Evolutionary conservation across 768 basidiomycete species (phyloP).

Genomic region (Mycena capillaripes): DNA sequence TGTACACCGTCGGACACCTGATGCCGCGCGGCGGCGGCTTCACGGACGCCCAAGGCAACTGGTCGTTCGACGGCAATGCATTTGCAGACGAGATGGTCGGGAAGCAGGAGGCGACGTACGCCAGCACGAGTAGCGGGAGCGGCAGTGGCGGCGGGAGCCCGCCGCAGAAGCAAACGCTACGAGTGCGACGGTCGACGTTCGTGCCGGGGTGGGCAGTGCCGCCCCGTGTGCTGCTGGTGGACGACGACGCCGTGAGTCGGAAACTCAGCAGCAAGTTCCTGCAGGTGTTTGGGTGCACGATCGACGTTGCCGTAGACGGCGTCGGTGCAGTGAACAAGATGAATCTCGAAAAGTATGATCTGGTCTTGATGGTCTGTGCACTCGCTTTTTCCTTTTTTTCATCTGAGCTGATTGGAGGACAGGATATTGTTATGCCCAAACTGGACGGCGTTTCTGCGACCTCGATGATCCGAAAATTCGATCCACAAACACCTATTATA

Average conservation of each 20-base stretch:
- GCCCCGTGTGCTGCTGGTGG: constrained; percentile 92
- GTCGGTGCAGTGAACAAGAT: constrained; percentile 95
- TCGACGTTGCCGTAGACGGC: constrained; percentile 95
- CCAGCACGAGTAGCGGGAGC: constrained; percentile 38
- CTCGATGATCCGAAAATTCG: constrained; percentile 93
- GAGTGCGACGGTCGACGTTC: constrained; percentile 83
- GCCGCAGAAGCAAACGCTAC: constrained; percentile 63
- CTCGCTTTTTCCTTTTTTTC: constrained; percentile 27
- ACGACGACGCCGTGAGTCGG: constrained; percentile 94
- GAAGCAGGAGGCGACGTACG: constrained; percentile 37
- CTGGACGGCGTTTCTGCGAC: constrained; percentile 92
- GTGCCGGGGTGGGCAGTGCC: constrained; percentile 94
- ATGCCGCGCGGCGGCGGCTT: constrained; percentile 66
- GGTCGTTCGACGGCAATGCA: constrained; percentile 66
- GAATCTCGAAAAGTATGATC: constrained; percentile 95
- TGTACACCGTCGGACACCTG: constrained; percentile 85
- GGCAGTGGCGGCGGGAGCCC: constrained; percentile 38
- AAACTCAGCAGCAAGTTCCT: constrained; percentile 93
- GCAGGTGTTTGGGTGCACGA: constrained; percentile 95
- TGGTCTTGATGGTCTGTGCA: constrained; percentile 89
- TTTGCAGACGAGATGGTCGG: constrained; percentile 47
- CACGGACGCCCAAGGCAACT: constrained; percentile 66
- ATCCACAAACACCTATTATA: constrained; percentile 96
- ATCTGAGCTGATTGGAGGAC: constrained; percentile 17
- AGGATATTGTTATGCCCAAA: constrained; percentile 98